These are phyloP conservation scores for Tolypocladium sp. DNA, from an alignment of 2,329 filamentous ascomycete species.

Conservation along the genomic window DNA sequence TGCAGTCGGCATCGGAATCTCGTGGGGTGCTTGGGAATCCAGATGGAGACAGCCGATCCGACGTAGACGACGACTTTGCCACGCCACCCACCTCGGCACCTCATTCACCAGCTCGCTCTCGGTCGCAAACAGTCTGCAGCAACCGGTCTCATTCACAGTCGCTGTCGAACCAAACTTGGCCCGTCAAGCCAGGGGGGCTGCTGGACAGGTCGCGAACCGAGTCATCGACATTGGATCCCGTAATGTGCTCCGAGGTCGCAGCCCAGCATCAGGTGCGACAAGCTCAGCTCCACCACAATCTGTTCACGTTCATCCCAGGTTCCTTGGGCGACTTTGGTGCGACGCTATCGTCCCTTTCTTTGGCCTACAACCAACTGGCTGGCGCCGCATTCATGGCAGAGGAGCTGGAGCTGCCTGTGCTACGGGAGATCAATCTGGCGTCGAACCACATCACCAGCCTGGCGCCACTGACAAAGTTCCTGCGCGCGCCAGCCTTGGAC, in stretches of 20 bases:
- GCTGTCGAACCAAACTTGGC: conserved; percentile 34
- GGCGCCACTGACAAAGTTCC: conserved; percentile 51
- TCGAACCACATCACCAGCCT: conserved; percentile 67
- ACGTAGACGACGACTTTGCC: conserved; percentile 44
- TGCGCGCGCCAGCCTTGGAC: conserved; percentile 66
- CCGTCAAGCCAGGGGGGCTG: conserved; percentile 49
- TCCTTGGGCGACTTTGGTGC: conserved; percentile 63
- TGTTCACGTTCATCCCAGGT: conserved; percentile 59
- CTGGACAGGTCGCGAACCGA: conserved; percentile 63
- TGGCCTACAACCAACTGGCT: conserved; percentile 66
- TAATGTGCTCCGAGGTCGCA: conserved; percentile 46
- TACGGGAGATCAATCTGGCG: conserved; percentile 69
- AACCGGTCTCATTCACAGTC: conserved; percentile 36
- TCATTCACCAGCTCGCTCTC: conserved; percentile 37
- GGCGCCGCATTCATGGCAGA: conserved; percentile 57
- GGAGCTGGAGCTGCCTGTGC: conserved; percentile 57
- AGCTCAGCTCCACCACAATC: conserved; percentile 69
- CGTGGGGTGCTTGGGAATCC: conserved; percentile 12
- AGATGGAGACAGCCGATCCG: conserved; percentile 37
- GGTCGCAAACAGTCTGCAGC: conserved; percentile 36
- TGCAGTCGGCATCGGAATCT: background rate
- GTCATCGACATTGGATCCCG: conserved; percentile 49
- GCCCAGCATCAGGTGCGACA: conserved; percentile 41
- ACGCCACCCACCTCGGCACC: conserved; percentile 48
- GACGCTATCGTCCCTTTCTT: conserved; percentile 60